phyloP scores from a whole-genome alignment of 2,329 filamentous ascomycete species.

The Dothideomycetes sp. region DNA sequence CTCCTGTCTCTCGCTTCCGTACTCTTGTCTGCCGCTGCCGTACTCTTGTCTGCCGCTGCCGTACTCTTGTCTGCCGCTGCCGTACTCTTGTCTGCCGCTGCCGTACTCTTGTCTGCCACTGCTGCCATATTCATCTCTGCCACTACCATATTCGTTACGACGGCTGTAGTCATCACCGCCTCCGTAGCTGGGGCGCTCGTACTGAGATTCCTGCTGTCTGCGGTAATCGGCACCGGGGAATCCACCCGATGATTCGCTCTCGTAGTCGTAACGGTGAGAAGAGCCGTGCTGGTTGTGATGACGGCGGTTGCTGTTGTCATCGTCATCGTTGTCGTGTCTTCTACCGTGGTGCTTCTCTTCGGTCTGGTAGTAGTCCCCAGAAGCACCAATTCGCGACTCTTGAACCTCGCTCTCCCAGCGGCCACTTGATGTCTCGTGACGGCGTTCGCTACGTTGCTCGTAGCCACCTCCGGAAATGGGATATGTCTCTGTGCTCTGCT shows the following conservation, averaged over 20 bases:
- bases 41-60: constrained; percentile 13
- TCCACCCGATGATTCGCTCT: constrained; percentile 30
- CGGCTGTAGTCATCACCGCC: constrained; percentile 13
- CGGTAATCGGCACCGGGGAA: constrained; percentile 17
- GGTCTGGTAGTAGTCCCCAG: constrained; percentile 21
- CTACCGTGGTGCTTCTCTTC: constrained; percentile 21
- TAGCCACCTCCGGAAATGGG: constrained; percentile 46
- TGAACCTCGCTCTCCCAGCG: constrained; percentile 34
- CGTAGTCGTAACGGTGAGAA: constrained; percentile 30
- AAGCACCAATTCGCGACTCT: constrained; percentile 17
- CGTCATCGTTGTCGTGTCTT: constrained; percentile 24
- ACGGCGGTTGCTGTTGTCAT: constrained; percentile 24
- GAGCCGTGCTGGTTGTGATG: constrained; percentile 22
- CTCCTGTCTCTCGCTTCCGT: constrained; percentile 10
- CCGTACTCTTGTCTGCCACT: constrained; percentile 6
- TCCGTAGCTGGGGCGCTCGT: constrained; percentile 15
- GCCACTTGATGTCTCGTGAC: constrained; percentile 36
- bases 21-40: constrained; percentile 10
- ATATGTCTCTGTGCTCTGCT: constrained; percentile 49
- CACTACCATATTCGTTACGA: not conserved
- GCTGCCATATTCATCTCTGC: constrained; percentile 9
- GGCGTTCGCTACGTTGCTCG: constrained; percentile 49
- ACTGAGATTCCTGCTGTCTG: constrained; percentile 18
- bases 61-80: constrained; percentile 14
- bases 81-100: constrained; percentile 15